Evolutionary conservation across 176 grass and related monocot species (phyloP), one percentile per base, ranked within the genome.

Genomic region (Pontederia paniculata): DNA sequence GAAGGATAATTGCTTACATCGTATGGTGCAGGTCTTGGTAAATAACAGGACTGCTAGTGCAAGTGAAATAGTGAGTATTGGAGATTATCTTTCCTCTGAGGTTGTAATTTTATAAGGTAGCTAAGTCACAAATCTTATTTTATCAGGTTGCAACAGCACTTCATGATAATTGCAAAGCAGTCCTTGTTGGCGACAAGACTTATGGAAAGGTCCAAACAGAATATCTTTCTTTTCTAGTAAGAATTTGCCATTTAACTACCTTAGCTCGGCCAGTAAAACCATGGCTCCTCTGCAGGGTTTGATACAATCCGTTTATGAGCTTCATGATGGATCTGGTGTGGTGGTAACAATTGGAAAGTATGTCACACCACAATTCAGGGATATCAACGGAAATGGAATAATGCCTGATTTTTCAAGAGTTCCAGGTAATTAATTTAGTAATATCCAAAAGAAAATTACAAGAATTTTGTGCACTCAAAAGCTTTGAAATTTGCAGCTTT

Each of bases 151-250:
- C 93, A 75, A 91, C 93, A 48, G 77, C 93, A 21, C 93, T 98
- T 78, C 93, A 88, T 91, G 93, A 91, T 62, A 98, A 98, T 60
- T 98, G 93, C 93, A 98, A 91, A 98, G 93, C 86, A 60, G 72
- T 88, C 80, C 83, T 98, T 44, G 86, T 91, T 7, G 93, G 93
- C 9, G 82, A 91, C 77, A 83, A 45, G 62, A 84, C 86, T 72
- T 91, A 77, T 84, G 86, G 93, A 74, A 98, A 98, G 93, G 93
- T 98, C 62, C 69, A 63, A 58, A 62, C 63, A 41, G 17, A n/a
- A n/a, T n/a, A 20, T 10, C 10, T 51, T 57, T 1, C 8, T 23
- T 44, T 44, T 37, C 14, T 4, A 42, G 45, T 42, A 12, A 22
- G 20, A 11, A 14, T 17, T 17, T 54, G 9, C n/a, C 18, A 10